Conservation (phyloP, 1,139 yeast genomes). For the Spathaspora sp. region DNA sequence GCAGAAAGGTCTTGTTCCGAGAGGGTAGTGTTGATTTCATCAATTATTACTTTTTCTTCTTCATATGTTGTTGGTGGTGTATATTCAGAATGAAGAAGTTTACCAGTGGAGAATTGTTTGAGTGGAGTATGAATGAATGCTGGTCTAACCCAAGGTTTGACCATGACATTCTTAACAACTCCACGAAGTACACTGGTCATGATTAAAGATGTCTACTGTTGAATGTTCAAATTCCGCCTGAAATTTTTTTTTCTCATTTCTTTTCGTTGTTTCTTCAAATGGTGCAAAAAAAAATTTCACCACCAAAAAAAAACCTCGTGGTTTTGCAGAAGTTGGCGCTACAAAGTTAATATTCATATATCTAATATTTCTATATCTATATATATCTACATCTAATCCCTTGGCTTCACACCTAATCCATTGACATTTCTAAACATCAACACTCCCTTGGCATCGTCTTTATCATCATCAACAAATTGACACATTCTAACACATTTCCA, state of each 20-base stretch:
- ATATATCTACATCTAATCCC: constrained; percentile 17
- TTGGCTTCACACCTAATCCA: constrained; percentile 49
- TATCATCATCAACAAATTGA: constrained; percentile 79
- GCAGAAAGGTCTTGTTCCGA: constrained; percentile 57
- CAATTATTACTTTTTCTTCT: constrained; percentile 68
- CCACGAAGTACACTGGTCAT: constrained; percentile 18
- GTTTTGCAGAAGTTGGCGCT: no score
- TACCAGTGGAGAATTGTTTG: constrained; percentile 1
- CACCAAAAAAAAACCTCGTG: neutral
- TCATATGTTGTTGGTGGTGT: constrained; percentile 48
- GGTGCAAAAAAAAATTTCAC: neutral
- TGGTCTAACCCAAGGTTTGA: neutral
- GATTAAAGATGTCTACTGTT: neutral
- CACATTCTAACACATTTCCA: constrained; percentile 74
- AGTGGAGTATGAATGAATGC: neutral
- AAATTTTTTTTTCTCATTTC: constrained; percentile 7
- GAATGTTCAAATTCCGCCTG: neutral
- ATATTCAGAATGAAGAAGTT: neutral
- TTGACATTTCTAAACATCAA: constrained; percentile 61
- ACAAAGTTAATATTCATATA: neutral
- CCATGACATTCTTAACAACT: constrained; percentile 7
- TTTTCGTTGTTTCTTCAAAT: no score
- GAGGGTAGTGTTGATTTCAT: constrained; percentile 52
- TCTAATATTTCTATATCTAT: constrained; percentile 1
- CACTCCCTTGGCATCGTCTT: constrained; percentile 54